phyloP scores from a whole-genome alignment of 352 stramenopile species.

The Phytophthora lateralis region DNA sequence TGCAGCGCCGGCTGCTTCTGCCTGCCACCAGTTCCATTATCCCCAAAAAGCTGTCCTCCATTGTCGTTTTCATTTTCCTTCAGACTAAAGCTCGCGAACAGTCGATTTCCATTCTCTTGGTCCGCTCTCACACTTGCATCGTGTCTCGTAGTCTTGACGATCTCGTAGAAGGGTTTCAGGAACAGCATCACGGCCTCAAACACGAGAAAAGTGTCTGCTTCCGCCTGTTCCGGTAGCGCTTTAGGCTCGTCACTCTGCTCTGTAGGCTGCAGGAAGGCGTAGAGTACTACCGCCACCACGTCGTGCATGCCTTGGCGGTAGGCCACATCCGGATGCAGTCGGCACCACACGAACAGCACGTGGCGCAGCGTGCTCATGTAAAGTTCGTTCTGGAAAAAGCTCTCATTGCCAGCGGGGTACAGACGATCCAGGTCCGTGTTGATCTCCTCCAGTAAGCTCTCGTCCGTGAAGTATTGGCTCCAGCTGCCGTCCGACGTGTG shows the following conservation, averaged over 20 bases:
- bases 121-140: background rate
- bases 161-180: constrained; percentile 78
- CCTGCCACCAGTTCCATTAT: background rate
- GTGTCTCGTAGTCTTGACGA: constrained; percentile 47
- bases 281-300: constrained; percentile 79
- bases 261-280: constrained; percentile 48
- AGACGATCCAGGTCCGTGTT: constrained; percentile 82
- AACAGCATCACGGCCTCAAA: constrained; percentile 84
- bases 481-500: constrained; percentile 28
- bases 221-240: constrained; percentile 45
- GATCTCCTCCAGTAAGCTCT: constrained; percentile 76
- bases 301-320: constrained; percentile 90
- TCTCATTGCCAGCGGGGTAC: constrained; percentile 75
- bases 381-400: constrained; percentile 74
- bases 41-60: constrained; percentile 23
- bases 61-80: constrained; percentile 29
- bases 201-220: constrained; percentile 73
- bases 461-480: constrained; percentile 76
- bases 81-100: constrained; percentile 33
- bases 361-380: constrained; percentile 70
- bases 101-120: background rate
- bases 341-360: constrained; percentile 87
- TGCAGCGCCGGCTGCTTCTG: constrained; percentile 54
- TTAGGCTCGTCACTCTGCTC: constrained; percentile 2
- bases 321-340: constrained; percentile 77